Evolutionary conservation across 2,329 filamentous ascomycete genomes (phyloP).

Genomic region (Fusarium sp.): DNA sequence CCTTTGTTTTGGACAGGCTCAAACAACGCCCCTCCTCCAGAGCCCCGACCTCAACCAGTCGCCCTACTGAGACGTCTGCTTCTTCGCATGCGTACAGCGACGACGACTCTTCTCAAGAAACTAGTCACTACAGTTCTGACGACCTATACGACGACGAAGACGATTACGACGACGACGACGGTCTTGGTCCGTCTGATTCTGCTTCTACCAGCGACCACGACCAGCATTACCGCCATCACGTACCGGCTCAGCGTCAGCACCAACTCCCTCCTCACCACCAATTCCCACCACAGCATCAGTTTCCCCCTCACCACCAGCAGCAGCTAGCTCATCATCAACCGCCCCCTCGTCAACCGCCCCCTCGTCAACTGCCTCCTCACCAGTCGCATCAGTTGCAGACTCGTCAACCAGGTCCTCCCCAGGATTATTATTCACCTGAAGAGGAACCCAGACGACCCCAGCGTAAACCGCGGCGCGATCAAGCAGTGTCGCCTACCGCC

Average conservation of each 20-base stretch:
- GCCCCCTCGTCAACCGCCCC: slow-evolving; percentile 51
- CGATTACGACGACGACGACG: slow-evolving; percentile 56
- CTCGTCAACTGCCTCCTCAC: slow-evolving; percentile 51
- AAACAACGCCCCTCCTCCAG: slow-evolving; percentile 46
- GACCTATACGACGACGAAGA: slow-evolving; percentile 53
- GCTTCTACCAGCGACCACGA: slow-evolving; percentile 57
- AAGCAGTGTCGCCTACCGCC: slow-evolving; percentile 58
- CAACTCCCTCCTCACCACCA: slow-evolving; percentile 50
- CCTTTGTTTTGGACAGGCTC: slow-evolving; percentile 42
- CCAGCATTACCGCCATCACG: slow-evolving; percentile 48
- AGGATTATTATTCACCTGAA: slow-evolving; percentile 45
- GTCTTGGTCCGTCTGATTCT: slow-evolving; percentile 69
- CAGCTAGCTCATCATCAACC: slow-evolving; percentile 49
- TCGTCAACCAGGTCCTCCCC: slow-evolving; percentile 53
- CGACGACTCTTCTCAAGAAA: slow-evolving; percentile 53
- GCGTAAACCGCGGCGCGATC: slow-evolving; percentile 41
- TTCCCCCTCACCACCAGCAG: slow-evolving; percentile 50
- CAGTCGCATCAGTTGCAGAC: slow-evolving; percentile 52
- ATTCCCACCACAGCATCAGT: slow-evolving; percentile 51
- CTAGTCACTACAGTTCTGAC: slow-evolving; percentile 50
- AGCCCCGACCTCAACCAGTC: slow-evolving; percentile 42
- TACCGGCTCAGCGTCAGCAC: slow-evolving; percentile 47
- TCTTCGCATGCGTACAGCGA: slow-evolving; percentile 54
- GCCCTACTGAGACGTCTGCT: slow-evolving; percentile 46
- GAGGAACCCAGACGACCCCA: slow-evolving; percentile 35